Evolutionary conservation across 768 basidiomycete genomes (phyloP).

Genomic region (Russula ochroleuca): DNA sequence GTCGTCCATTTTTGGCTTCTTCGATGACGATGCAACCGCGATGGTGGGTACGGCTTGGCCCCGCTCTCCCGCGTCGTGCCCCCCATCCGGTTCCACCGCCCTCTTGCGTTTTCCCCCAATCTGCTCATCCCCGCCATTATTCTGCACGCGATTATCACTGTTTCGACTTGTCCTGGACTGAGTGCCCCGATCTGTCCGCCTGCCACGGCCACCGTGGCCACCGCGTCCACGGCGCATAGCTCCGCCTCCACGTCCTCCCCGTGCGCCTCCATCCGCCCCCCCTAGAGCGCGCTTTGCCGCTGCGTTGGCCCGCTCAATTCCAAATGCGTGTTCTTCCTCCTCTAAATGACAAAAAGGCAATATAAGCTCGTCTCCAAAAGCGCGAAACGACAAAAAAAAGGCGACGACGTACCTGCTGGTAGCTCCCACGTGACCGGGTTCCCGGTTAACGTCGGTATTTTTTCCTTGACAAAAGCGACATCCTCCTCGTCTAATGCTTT

Average conservation of each 20-base stretch:
- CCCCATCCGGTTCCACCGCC: conserved; percentile 73
- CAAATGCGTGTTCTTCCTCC: conserved; percentile 67
- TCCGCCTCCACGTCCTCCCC: conserved; percentile 47
- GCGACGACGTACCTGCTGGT: conserved; percentile 48
- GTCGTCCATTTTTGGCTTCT: conserved; percentile 43
- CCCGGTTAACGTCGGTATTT: conserved; percentile 59
- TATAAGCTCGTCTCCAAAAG: conserved; percentile 1
- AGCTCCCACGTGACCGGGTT: conserved; percentile 61
- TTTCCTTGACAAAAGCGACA: conserved; percentile 61
- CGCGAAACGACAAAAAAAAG: background rate
- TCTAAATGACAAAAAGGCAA: conserved; percentile 39
- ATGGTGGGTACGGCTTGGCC: conserved; percentile 55
- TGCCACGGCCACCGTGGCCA: conserved; percentile 29
- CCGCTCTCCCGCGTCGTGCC: conserved; percentile 60
- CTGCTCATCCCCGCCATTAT: conserved; percentile 39
- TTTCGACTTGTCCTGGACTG: conserved; percentile 29
- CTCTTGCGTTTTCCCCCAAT: conserved; percentile 74
- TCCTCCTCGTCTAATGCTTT: conserved; percentile 69
- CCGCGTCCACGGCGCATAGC: conserved; percentile 37
- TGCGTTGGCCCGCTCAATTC: conserved; percentile 66
- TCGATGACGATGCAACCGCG: conserved; percentile 30
- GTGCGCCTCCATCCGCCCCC: conserved; percentile 29
- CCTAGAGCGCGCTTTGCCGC: conserved; percentile 52
- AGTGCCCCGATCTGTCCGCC: conserved; percentile 36
- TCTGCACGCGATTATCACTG: conserved; percentile 26